These are phyloP conservation scores for Galerina sulciceps DNA, from an alignment of 768 basidiomycete genomes.

Conservation along the genomic window DNA sequence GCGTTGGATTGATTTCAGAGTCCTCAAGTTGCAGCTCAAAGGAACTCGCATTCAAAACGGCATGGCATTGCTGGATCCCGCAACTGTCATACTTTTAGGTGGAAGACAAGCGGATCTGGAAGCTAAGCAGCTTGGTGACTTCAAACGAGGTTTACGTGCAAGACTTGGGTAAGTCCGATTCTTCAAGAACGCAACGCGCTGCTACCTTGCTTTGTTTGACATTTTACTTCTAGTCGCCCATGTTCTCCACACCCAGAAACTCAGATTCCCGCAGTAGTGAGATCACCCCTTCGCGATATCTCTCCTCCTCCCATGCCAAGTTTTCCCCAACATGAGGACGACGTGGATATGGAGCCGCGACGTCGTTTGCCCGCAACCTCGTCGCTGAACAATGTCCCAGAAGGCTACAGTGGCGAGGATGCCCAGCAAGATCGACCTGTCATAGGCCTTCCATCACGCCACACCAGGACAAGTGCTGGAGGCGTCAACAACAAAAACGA, in stretches of 20 bases:
- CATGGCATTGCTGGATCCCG: conserved; percentile 78
- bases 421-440: conserved; percentile 13
- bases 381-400: conserved; percentile 8
- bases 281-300: conserved; percentile 46
- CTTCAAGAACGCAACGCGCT: not conserved
- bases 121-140: conserved; percentile 55
- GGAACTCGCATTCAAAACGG: conserved; percentile 71
- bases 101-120: conserved; percentile 71
- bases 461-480: conserved; percentile 1
- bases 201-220: not conserved
- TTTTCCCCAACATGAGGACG: conserved; percentile 34
- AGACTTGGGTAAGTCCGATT: conserved; percentile 66
- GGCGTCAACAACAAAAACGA: not conserved
- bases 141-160: conserved; percentile 60
- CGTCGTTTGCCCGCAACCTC: conserved; percentile 35
- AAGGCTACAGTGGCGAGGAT: not conserved
- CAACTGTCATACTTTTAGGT: conserved; percentile 62
- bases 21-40: conserved; percentile 51
- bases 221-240: conserved; percentile 16
- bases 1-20: conserved; percentile 46
- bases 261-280: conserved; percentile 11
- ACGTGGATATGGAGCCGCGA: conserved; percentile 41
- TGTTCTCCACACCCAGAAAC: conserved; percentile 24
- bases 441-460: conserved; percentile 15
- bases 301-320: conserved; percentile 32